A percentile compares a stretch with the other conserved stretches of the same genome.
These are phyloP conservation scores for Uronychia setigera DNA, from an alignment of 73 alveolate genomes.

Conservation along the genomic window DNA sequence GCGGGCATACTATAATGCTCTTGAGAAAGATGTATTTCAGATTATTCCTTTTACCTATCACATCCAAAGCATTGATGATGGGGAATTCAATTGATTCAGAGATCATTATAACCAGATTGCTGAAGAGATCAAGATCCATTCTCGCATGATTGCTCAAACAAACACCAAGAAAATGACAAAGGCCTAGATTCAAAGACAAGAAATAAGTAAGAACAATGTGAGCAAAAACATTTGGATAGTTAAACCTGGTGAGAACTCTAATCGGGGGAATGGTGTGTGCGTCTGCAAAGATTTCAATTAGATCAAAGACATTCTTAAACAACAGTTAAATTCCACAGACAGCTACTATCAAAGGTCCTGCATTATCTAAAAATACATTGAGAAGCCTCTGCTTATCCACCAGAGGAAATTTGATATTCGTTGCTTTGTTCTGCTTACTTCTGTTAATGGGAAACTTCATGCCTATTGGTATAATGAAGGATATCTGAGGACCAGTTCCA, in stretches of 20 bases:
- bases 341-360: constrained; percentile 73
- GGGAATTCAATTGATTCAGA: constrained; percentile 57
- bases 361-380: constrained; percentile 93
- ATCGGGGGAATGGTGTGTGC: constrained; percentile 87
- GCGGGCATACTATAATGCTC: constrained; percentile 70
- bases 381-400: constrained; percentile 92
- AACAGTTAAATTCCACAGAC: constrained; percentile 31
- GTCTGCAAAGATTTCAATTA: constrained; percentile 74
- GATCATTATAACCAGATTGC: no score
- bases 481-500: constrained; percentile 92
- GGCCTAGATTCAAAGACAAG: constrained; percentile 13
- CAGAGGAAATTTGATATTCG: constrained; percentile 97
- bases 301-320: constrained; percentile 52
- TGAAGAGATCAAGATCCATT: no score
- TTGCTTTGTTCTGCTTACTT: constrained; percentile 84
- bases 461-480: constrained; percentile 98
- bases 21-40: constrained; percentile 67
- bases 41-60: constrained; percentile 83
- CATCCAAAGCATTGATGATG: constrained; percentile 68
- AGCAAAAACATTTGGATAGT: constrained; percentile 82
- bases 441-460: constrained; percentile 84
- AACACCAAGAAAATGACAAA: not conserved
- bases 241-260: constrained; percentile 93
- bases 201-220: constrained; percentile 21
- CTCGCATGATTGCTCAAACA: constrained; percentile 19